phyloP scores from a whole-genome alignment of 805 yeast genomes.

The Candida verbasci region DNA sequence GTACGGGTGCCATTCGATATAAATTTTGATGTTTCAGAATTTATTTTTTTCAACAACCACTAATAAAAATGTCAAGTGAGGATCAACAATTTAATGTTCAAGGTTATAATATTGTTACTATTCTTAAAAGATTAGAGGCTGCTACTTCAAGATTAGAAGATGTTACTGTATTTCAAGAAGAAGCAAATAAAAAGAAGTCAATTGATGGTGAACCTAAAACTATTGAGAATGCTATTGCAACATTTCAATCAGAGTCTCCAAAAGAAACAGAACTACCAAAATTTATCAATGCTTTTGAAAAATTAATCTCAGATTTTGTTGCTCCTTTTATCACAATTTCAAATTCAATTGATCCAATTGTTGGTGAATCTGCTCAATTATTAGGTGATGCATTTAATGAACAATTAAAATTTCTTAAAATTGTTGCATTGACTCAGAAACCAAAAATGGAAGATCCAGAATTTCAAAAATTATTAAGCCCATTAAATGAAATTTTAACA shows the following conservation, averaged over 20 bases:
- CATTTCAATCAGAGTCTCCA: background rate
- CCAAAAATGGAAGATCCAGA: constrained; percentile 56
- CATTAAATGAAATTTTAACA: constrained; percentile 60
- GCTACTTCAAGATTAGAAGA: constrained; percentile 93
- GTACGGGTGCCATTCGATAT: constrained; percentile 5
- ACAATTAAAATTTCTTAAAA: constrained; percentile 55
- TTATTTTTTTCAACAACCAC: constrained; percentile 2
- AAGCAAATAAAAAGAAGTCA: constrained; percentile 21
- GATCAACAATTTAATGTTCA: constrained; percentile 54
- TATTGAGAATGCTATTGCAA: background rate
- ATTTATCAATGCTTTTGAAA: constrained; percentile 50
- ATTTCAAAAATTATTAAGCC: constrained; percentile 55
- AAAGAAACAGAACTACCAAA: constrained; percentile 30
- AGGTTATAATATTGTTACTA: constrained; percentile 83
- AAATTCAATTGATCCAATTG: constrained; percentile 48
- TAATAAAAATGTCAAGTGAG: constrained; percentile 29
- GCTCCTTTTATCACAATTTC: constrained; percentile 58
- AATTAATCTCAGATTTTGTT: constrained; percentile 47
- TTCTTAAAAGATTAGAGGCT: constrained; percentile 72
- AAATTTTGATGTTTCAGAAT: background rate
- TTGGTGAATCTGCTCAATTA: constrained; percentile 50
- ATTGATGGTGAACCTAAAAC: constrained; percentile 1
- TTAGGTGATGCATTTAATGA: constrained; percentile 52
- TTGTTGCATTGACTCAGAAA: constrained; percentile 58
- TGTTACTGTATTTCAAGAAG: constrained; percentile 74